phyloP scores from a whole-genome alignment of 2,329 filamentous ascomycete genomes.

The Teratosphaeria destructans region DNA sequence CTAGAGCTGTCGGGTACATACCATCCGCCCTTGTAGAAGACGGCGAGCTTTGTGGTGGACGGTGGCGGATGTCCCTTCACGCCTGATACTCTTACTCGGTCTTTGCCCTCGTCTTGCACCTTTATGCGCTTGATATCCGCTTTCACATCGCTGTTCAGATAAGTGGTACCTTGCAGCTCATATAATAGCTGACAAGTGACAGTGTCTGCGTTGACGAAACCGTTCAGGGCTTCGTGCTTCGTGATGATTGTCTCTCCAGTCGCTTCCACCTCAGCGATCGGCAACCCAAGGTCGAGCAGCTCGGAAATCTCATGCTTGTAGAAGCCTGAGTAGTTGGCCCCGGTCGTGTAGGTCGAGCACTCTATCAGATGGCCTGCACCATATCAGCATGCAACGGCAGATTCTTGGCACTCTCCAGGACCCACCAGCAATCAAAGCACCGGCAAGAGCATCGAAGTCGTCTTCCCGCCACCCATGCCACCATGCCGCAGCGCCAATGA shows the following conservation, averaged over 20 bases:
- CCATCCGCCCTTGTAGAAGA: conserved; percentile 12
- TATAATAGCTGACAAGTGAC: conserved; percentile 44
- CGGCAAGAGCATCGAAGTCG: conserved; percentile 28
- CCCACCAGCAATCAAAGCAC: conserved; percentile 30
- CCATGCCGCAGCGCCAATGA: conserved; percentile 32
- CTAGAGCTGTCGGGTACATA: neutral
- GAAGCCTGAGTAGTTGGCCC: conserved; percentile 32
- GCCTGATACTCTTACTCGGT: conserved; percentile 39
- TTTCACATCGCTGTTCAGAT: conserved; percentile 47
- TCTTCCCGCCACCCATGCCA: conserved; percentile 31
- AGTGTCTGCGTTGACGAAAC: conserved; percentile 35
- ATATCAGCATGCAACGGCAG: conserved; percentile 27
- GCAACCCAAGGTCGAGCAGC: conserved; percentile 24
- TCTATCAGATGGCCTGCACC: conserved; percentile 27
- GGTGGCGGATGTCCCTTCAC: conserved; percentile 36
- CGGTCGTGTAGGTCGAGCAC: conserved; percentile 27
- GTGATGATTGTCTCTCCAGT: conserved; percentile 23
- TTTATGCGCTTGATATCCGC: conserved; percentile 40
- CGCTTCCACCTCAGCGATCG: conserved; percentile 21
- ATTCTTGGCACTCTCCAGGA: conserved; percentile 23
- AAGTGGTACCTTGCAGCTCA: conserved; percentile 44
- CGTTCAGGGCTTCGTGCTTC: conserved; percentile 26
- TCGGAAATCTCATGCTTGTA: conserved; percentile 32
- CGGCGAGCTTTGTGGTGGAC: conserved; percentile 39
- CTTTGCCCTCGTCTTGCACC: conserved; percentile 39